Base-by-base conservation (phyloP, 805 yeast species). In the Debaryomyces hansenii region DNA sequence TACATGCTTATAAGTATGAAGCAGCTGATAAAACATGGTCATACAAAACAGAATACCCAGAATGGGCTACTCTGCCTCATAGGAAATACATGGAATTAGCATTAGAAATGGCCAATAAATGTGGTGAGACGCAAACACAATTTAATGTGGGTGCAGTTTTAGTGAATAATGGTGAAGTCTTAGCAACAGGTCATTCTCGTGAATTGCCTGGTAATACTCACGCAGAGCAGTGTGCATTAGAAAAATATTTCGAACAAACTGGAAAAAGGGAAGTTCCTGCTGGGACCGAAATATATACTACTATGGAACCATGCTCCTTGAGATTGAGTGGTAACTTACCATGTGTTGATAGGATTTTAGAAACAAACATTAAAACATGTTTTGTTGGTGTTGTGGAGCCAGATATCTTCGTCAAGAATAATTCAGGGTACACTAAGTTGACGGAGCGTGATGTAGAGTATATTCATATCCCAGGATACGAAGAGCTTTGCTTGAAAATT, bases 291-390 rank as follows among this genome's bases (percentile, higher is more conserved):
- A 64, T 94, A 10, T 94, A 88, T 64, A 92, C 98, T 0, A 90
- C 97, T 0, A 94, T 94, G 98, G 99, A 94, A 60, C 99, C 99
- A 0, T 94, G 99, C 62, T 84, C 96, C 5, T 78, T 80, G 46
- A 75, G 99, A 44, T 70, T 92, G 29, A 90, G 97, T 60, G 98
- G 98, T 0, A 91, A 92, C 54, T 57, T 75, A 42, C 96, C 99
- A 0, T 94, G 99, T 66, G 83, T 82, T 2, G 90, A 90, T 50
- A 75, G 98, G 24, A 82, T 94, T 5, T 58, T 91, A 41, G 74
- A 69, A 4, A 63, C 81, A 0, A 54, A 59, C 6, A 84, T 92
- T 49, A 74, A 72, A 16, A 81, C 94, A 0, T 91, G 91, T 20
- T 90, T 86, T 69, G 97, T 92, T 4, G 99, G 98, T 0, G 94